Evolutionary conservation across 352 stramenopile species (phyloP).

Genomic region (Lagenidium giganteum): DNA sequence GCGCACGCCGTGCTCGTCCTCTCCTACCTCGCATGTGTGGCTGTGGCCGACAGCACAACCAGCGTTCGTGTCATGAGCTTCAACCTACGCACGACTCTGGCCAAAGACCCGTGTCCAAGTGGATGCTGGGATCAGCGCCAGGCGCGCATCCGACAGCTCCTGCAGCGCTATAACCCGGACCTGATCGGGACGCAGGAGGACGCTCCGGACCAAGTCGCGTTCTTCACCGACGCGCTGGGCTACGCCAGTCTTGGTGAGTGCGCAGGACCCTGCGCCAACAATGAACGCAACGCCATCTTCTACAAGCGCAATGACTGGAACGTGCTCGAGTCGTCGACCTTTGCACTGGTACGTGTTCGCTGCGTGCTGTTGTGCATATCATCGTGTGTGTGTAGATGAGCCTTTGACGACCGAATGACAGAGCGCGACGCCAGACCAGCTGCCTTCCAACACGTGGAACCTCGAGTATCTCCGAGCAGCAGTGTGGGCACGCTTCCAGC

Average conservation of each 20-base stretch:
- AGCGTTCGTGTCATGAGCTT: constrained; percentile 75
- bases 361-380: neutral
- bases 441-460: constrained; percentile 59
- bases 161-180: constrained; percentile 43
- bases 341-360: constrained; percentile 47
- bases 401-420: too few relatives aligned
- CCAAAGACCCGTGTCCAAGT: constrained; percentile 48
- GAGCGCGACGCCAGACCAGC: constrained; percentile 52
- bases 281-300: constrained; percentile 71
- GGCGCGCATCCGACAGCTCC: constrained; percentile 25
- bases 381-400: too few relatives aligned
- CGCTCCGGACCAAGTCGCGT: constrained; percentile 46
- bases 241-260: constrained; percentile 52
- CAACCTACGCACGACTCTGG: constrained; percentile 61
- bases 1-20: too few relatives aligned
- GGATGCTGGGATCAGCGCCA: constrained; percentile 64
- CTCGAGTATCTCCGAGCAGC: constrained; percentile 55
- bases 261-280: constrained; percentile 40
- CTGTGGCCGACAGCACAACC: too few relatives aligned
- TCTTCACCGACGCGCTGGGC: constrained; percentile 34
- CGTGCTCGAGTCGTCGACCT: constrained; percentile 33
- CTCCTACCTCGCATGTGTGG: too few relatives aligned
- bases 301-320: constrained; percentile 39
- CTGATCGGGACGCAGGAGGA: constrained; percentile 65
- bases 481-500: constrained; percentile 47